A percentile compares a stretch with the other conserved stretches of the same genome.
phyloP scores from a whole-genome alignment of 176 grass and related monocot genomes.

The Bothriochloa decipiens region DNA sequence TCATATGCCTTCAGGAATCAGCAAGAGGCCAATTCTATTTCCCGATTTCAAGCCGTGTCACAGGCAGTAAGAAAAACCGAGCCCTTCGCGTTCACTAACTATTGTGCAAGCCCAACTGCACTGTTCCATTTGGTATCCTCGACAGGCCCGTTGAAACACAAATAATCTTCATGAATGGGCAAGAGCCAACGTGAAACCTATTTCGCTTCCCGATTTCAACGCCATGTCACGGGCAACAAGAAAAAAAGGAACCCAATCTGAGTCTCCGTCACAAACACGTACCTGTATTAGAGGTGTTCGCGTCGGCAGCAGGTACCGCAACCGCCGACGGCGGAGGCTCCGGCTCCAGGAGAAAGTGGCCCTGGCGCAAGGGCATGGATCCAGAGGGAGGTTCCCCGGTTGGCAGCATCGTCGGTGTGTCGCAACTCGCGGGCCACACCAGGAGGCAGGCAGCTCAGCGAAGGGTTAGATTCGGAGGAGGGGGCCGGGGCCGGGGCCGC shows the following conservation, averaged over 20 bases:
- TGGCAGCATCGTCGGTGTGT: neutral
- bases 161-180: neutral
- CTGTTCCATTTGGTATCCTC: neutral
- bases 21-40: neutral
- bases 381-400: neutral
- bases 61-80: neutral
- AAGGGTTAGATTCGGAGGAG: neutral
- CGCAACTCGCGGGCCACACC: neutral
- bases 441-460: neutral
- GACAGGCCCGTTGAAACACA: neutral
- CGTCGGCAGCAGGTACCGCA: neutral
- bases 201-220: neutral
- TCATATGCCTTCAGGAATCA: neutral
- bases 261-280: neutral
- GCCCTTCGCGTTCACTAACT: neutral
- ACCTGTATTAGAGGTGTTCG: neutral
- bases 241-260: neutral
- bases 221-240: neutral
- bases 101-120: neutral
- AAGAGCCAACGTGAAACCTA: neutral
- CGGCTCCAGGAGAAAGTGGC: constrained; percentile 3
- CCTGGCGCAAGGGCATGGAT: constrained; percentile 5
- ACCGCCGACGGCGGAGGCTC: neutral
- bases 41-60: neutral
- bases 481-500: neutral